Conservation (phyloP, 1,139 yeast genomes). For the Yamadazyma triangularis region DNA sequence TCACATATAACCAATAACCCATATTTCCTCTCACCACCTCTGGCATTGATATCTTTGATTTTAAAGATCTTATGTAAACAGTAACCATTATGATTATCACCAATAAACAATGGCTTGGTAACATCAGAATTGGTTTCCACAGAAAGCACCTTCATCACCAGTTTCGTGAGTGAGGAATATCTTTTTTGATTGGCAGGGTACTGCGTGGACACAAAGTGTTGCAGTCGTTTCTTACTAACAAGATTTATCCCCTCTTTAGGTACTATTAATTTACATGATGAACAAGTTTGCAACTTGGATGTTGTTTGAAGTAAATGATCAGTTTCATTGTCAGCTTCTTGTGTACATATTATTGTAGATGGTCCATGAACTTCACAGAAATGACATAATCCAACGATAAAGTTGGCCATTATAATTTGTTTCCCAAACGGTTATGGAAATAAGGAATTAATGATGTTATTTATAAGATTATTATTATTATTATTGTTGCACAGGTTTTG, state of each 20-base stretch:
- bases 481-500: too few relatives aligned
- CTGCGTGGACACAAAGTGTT: constrained; percentile 45
- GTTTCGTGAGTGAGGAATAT: constrained; percentile 53
- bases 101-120: constrained; percentile 64
- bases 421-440: too few relatives aligned
- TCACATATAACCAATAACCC: constrained; percentile 62
- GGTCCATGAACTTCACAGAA: constrained; percentile 91
- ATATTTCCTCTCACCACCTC: constrained; percentile 77
- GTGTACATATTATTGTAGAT: constrained; percentile 69
- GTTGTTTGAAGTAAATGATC: constrained; percentile 17
- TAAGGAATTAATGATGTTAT: too few relatives aligned
- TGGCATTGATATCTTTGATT: constrained; percentile 62
- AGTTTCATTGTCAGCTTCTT: constrained; percentile 18
- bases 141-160: constrained; percentile 62
- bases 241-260: constrained; percentile 37
- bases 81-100: constrained; percentile 65
- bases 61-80: constrained; percentile 66
- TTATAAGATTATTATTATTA: too few relatives aligned
- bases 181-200: constrained; percentile 56
- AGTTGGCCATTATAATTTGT: constrained; percentile 7
- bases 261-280: constrained; percentile 51
- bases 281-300: constrained; percentile 47
- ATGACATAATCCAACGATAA: constrained; percentile 62
- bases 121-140: constrained; percentile 70
- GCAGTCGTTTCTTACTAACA: constrained; percentile 13